Conservation (phyloP, 208 protist genomes). For the Leishmania major region DNA sequence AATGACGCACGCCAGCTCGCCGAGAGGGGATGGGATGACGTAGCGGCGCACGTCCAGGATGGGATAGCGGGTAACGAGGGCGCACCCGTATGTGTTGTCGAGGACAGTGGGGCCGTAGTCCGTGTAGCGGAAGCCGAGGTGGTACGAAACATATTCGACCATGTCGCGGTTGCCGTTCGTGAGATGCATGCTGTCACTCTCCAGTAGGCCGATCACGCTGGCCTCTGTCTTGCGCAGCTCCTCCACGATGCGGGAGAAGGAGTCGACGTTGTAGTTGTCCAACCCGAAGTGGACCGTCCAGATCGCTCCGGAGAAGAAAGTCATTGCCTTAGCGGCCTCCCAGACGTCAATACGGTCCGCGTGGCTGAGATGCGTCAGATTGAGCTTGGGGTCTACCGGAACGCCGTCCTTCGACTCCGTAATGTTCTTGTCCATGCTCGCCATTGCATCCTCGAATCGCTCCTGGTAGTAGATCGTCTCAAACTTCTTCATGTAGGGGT, state of each 20-base stretch:
- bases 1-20: constrained; percentile 73
- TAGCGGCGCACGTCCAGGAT: constrained; percentile 68
- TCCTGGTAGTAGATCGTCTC: constrained; percentile 38
- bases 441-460: constrained; percentile 38
- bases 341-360: constrained; percentile 50
- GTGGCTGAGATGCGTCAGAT: constrained; percentile 26
- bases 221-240: constrained; percentile 47
- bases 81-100: constrained; percentile 86
- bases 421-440: constrained; percentile 48
- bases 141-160: constrained; percentile 78
- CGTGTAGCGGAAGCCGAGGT: constrained; percentile 73
- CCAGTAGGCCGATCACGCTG: constrained; percentile 66
- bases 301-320: constrained; percentile 78
- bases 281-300: constrained; percentile 84
- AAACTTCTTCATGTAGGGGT: constrained; percentile 42
- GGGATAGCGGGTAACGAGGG: constrained; percentile 77
- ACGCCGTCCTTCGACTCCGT: constrained; percentile 19
- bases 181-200: constrained; percentile 80
- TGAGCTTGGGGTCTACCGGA: constrained; percentile 26
- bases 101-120: constrained; percentile 77
- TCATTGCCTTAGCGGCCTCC: constrained; percentile 68
- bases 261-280: constrained; percentile 83
- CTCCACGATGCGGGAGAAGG: constrained; percentile 53
- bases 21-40: constrained; percentile 72
- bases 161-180: constrained; percentile 77